These are phyloP conservation scores for Alternaria brassicicola DNA, from an alignment of 2,329 filamentous ascomycete species.

Conservation along the genomic window DNA sequence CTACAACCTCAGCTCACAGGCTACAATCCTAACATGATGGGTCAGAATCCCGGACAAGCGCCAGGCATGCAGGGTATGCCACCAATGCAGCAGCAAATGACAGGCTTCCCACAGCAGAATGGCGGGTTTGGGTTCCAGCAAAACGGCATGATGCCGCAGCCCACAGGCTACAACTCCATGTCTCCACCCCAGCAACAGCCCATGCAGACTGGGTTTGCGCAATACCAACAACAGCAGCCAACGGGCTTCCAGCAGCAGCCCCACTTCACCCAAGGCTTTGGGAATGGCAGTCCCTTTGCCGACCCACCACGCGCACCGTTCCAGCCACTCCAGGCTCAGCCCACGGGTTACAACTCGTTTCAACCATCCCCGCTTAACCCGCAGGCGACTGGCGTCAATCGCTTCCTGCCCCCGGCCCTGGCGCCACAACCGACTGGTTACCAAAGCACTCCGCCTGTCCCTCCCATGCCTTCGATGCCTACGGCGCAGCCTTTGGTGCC, in stretches of 20 bases:
- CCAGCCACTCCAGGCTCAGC: slow-evolving; percentile 49
- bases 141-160: slow-evolving; percentile 48
- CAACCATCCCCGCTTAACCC: slow-evolving; percentile 51
- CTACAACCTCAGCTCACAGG: slow-evolving; percentile 88
- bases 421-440: slow-evolving; percentile 63
- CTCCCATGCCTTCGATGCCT: slow-evolving; percentile 62
- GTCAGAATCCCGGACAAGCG: slow-evolving; percentile 67
- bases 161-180: slow-evolving; percentile 45
- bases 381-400: slow-evolving; percentile 62
- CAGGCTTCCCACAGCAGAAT: slow-evolving; percentile 49
- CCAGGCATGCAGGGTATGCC: slow-evolving; percentile 35
- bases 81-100: slow-evolving; percentile 45
- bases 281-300: slow-evolving; percentile 57
- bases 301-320: slow-evolving; percentile 59
- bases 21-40: slow-evolving; percentile 60
- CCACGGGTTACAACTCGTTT: slow-evolving; percentile 49
- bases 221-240: slow-evolving; percentile 55
- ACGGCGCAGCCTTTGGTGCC: slow-evolving; percentile 69
- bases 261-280: slow-evolving; percentile 54
- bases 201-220: slow-evolving; percentile 48
- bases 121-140: slow-evolving; percentile 42
- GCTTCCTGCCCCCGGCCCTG: slow-evolving; percentile 54
- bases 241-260: slow-evolving; percentile 46
- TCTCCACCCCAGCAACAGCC: slow-evolving; percentile 50
- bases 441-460: slow-evolving; percentile 62